Evolutionary conservation across 2,329 filamentous ascomycete genomes (phyloP), one percentile per base, ranked within the genome.

Genomic region (Fusarium domesticum): DNA sequence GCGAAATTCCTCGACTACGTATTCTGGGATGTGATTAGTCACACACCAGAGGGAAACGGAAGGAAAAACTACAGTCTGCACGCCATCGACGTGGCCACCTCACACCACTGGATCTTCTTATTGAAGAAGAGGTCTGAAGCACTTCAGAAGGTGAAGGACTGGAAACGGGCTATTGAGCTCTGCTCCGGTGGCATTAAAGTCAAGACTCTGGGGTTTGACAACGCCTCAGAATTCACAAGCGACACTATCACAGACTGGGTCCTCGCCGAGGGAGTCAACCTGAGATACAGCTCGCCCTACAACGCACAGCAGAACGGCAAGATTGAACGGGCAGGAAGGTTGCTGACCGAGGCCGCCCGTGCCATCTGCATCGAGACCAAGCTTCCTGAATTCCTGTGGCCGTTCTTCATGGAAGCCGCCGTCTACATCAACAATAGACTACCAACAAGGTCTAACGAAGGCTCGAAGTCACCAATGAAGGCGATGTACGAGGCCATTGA

Each of bases 251-350:
- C n/a, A n/a, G n/a, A n/a, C n/a, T n/a, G n/a, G n/a, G n/a, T n/a
- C n/a, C n/a, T n/a, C n/a, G n/a, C n/a, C n/a, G n/a, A n/a, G n/a
- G n/a, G n/a, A n/a, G n/a, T n/a, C n/a, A n/a, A n/a, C n/a, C n/a
- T n/a, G n/a, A n/a, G n/a, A n/a, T n/a, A n/a, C n/a, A n/a, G n/a
- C n/a, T n/a, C n/a, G n/a, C n/a, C n/a, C n/a, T n/a, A n/a, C n/a
- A n/a, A n/a, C n/a, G n/a, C 8, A 37, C n/a, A 37, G 30, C 20
- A 37, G 20, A 37, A 37, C 20, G 36, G 36, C 20, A 23, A 17
- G 6, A 23, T 25, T 20, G 35, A 37, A 14, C 5, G 35, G 16
- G 35, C 35, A 4, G 18, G 35, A 10, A 15, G 36, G 14, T 12
- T 15, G 15, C 20, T 30, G 5, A 20, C 15, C 11, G 20, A 37